Evolutionary conservation across 2,329 filamentous ascomycete species (phyloP).

Genomic region (Fusarium liriodendri): DNA sequence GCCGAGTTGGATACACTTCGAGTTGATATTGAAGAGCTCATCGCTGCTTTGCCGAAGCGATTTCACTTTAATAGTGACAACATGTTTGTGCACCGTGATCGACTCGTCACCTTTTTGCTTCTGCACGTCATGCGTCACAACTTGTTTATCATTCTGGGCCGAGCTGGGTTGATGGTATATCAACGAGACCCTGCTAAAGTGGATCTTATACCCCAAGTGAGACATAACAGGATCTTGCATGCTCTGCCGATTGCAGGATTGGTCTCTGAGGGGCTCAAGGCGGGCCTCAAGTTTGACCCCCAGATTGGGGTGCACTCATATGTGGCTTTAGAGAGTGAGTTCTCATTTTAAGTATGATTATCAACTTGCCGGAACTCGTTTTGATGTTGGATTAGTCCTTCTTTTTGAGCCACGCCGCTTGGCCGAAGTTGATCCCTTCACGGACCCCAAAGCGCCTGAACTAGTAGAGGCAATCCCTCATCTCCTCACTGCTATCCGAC

Average conservation of each 20-base stretch:
- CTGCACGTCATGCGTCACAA: neutral
- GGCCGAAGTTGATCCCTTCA: neutral
- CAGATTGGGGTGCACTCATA: neutral
- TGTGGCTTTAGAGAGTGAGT: neutral
- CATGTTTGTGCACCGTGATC: neutral
- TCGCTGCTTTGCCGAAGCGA: neutral
- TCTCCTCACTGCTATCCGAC: neutral
- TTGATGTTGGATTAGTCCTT: no score
- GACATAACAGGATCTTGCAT: neutral
- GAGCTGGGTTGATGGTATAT: neutral
- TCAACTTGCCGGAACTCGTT: no score
- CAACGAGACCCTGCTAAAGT: neutral
- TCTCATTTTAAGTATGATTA: no score
- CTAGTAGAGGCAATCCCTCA: neutral
- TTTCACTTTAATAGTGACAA: neutral
- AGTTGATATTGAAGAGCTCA: neutral
- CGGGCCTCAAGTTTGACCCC: neutral
- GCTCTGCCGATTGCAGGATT: neutral
- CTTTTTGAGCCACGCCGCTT: neutral
- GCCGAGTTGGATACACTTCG: neutral
- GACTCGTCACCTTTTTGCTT: neutral
- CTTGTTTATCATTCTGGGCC: neutral
- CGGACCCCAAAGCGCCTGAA: neutral
- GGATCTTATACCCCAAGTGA: neutral
- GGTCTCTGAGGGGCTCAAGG: neutral